phyloP scores from a whole-genome alignment of 163 green algal genomes.

The Prototheca wickerhamii region DNA sequence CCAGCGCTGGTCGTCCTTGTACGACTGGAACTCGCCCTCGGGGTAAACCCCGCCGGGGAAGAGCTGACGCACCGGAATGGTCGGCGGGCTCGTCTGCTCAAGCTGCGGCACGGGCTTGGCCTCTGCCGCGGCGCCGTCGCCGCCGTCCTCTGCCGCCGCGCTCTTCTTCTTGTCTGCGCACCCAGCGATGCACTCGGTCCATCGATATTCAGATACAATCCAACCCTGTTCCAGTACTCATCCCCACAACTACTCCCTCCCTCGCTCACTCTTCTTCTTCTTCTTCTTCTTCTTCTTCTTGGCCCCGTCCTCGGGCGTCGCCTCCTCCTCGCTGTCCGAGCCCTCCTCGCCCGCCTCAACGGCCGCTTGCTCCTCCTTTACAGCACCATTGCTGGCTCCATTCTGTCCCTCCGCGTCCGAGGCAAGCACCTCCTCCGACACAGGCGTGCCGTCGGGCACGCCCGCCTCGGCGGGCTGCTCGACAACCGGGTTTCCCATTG shows the following conservation, averaged over 20 bases:
- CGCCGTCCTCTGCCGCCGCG: neutral
- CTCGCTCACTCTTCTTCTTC: constrained; percentile 38
- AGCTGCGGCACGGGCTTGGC: too few relatives aligned
- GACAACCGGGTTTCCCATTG: too few relatives aligned
- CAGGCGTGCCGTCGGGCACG: too few relatives aligned
- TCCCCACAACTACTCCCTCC: neutral
- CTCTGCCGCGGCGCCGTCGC: neutral
- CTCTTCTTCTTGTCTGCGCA: constrained; percentile 57
- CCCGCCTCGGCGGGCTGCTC: too few relatives aligned
- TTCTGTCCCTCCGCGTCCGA: too few relatives aligned
- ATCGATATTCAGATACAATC: neutral
- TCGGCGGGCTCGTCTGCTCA: constrained; percentile 82
- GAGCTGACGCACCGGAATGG: constrained; percentile 74
- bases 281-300: constrained; percentile 46
- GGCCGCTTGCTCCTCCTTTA: too few relatives aligned
- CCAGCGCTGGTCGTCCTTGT: constrained; percentile 88
- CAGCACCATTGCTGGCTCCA: too few relatives aligned
- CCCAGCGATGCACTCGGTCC: neutral
- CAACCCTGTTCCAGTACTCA: neutral
- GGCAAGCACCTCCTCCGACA: too few relatives aligned
- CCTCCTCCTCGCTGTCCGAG: too few relatives aligned
- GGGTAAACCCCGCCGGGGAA: constrained; percentile 78
- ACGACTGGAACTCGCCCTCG: constrained; percentile 79
- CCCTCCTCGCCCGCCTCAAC: too few relatives aligned
- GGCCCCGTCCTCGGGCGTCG: neutral